phyloP scores from a whole-genome alignment of 2,329 filamentous ascomycete genomes.

The Paracoccidioides lutzii region DNA sequence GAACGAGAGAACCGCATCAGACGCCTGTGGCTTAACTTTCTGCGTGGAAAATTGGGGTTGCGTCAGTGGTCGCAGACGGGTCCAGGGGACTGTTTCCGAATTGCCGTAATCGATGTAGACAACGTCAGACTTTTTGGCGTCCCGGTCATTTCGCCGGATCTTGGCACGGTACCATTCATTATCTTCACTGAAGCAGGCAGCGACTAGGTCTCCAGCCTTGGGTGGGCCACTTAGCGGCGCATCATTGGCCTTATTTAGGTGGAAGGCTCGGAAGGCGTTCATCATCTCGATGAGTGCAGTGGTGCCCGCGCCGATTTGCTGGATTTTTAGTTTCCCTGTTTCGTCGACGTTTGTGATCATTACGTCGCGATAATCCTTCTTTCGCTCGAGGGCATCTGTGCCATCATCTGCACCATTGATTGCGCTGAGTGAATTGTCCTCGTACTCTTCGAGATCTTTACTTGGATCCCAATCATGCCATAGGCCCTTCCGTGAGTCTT shows the following conservation, averaged over 20 bases:
- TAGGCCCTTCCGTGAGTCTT: slow-evolving; percentile 73
- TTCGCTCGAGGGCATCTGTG: slow-evolving; percentile 44
- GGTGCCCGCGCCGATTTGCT: slow-evolving; percentile 78
- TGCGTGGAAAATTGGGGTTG: slow-evolving; percentile 65
- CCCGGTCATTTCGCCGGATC: slow-evolving; percentile 82
- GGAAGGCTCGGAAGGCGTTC: slow-evolving; percentile 82
- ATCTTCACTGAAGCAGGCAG: slow-evolving; percentile 80
- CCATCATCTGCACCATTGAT: slow-evolving; percentile 41
- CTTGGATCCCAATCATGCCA: slow-evolving; percentile 94
- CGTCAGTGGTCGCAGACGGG: slow-evolving; percentile 64
- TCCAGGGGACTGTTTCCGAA: slow-evolving; percentile 77
- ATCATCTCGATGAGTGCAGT: slow-evolving; percentile 75
- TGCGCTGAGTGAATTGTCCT: slow-evolving; percentile 36
- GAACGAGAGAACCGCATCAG: slow-evolving; percentile 76
- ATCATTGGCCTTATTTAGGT: slow-evolving; percentile 70
- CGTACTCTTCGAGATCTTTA: slow-evolving; percentile 56
- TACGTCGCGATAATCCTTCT: slow-evolving; percentile 89
- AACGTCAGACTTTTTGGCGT: slow-evolving; percentile 77
- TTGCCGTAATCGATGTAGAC: slow-evolving; percentile 96
- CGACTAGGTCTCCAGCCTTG: slow-evolving; percentile 82
- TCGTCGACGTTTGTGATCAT: slow-evolving; percentile 81
- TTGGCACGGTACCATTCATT: slow-evolving; percentile 89
- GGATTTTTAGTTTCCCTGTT: slow-evolving; percentile 73
- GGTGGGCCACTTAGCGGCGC: slow-evolving; percentile 60
- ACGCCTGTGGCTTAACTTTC: slow-evolving; percentile 75